Percentiles rank a stretch among this genome's conserved stretches.
Evolutionary conservation across 2,329 filamentous ascomycete genomes (phyloP).

Genomic region (Colletotrichum falcatum): DNA sequence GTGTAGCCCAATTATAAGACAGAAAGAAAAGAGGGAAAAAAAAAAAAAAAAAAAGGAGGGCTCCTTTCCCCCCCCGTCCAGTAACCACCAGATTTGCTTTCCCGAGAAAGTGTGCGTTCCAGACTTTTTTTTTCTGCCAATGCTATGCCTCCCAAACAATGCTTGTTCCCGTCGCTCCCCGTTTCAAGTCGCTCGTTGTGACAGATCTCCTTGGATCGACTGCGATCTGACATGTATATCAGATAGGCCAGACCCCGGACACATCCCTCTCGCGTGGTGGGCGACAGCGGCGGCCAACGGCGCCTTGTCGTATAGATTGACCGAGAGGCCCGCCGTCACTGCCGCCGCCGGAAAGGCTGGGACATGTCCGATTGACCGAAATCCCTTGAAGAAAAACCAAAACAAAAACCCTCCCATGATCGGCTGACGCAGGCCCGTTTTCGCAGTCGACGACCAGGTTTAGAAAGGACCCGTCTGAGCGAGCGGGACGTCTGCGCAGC

Average conservation of each 20-base stretch:
- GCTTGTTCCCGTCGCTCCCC: not conserved
- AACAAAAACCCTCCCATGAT: conserved; percentile 8
- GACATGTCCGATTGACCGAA: conserved; percentile 26
- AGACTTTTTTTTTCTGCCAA: not conserved
- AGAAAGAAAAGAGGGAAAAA: no score
- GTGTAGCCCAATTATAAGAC: not conserved
- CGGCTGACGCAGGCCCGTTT: conserved; percentile 14
- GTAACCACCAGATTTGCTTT: not conserved
- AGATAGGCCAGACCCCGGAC: no score
- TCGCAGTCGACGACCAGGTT: not conserved
- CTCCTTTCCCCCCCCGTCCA: not conserved
- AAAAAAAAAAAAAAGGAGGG: no score
- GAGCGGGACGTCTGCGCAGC: not conserved
- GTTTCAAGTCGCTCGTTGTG: not conserved
- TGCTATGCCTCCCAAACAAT: conserved; percentile 6
- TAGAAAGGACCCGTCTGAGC: not conserved
- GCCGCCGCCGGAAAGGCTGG: conserved; percentile 4
- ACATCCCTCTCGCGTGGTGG: not conserved
- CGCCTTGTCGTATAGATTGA: not conserved
- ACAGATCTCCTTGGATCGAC: not conserved
- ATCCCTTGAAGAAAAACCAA: conserved; percentile 5
- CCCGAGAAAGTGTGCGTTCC: not conserved
- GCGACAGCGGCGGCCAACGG: not conserved
- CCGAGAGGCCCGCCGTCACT: no score
- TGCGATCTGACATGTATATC: not conserved